A percentile compares a stretch with the other conserved stretches of the same genome.
Conservation (phyloP, 2,329 filamentous ascomycete genomes). For the Monosporascus sp. region DNA sequence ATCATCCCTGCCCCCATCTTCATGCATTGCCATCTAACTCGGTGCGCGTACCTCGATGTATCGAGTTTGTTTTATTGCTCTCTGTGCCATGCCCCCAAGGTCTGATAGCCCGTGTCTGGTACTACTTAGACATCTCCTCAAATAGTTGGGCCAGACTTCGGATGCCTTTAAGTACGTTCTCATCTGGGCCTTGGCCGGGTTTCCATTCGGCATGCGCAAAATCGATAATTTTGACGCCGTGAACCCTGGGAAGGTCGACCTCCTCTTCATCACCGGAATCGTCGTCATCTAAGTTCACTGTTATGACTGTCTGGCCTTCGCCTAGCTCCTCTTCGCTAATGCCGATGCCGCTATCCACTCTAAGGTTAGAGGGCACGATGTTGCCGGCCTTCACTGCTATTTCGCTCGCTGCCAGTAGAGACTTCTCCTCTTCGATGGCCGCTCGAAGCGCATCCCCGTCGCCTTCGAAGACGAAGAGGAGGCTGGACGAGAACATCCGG, state of each 20-base stretch:
- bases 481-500: slow-evolving; percentile 58
- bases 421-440: slow-evolving; percentile 50
- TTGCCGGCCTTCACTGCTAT: slow-evolving; percentile 11
- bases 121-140: slow-evolving; percentile 49
- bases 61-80: no score
- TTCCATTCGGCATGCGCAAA: slow-evolving; percentile 90
- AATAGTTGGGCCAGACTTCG: slow-evolving; percentile 68
- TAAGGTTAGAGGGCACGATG: slow-evolving; percentile 28
- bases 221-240: slow-evolving; percentile 83
- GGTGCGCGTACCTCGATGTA: no score
- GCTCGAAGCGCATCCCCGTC: slow-evolving; percentile 49
- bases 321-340: slow-evolving; percentile 40
- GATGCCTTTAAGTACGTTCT: slow-evolving; percentile 74
- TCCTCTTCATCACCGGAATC: slow-evolving; percentile 50
- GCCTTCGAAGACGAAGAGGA: slow-evolving; percentile 61
- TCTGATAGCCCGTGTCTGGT: no score
- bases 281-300: slow-evolving; percentile 25
- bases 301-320: slow-evolving; percentile 6
- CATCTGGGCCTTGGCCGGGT: slow-evolving; percentile 75
- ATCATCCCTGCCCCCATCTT: no score
- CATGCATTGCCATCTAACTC: no score
- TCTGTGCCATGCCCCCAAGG: no score
- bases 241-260: slow-evolving; percentile 50
- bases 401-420: slow-evolving; percentile 31
- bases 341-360: slow-evolving; percentile 52